phyloP scores from a whole-genome alignment of 2,329 filamentous ascomycete species.

The Ophiocordyceps sinensis region DNA sequence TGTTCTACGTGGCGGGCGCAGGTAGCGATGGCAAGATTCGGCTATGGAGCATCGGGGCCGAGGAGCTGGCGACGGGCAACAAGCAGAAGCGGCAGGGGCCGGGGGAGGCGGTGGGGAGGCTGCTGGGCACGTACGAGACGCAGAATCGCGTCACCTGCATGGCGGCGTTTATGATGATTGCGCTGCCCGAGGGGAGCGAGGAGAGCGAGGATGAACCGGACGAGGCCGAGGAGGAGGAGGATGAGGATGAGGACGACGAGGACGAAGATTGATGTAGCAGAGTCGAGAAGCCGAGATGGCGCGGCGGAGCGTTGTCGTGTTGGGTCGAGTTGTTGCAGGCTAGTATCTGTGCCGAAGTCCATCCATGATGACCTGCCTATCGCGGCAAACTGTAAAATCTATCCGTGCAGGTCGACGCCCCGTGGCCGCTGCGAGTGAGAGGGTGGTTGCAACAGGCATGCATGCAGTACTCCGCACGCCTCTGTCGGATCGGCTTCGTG shows the following conservation, averaged over 20 bases:
- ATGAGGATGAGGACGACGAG: conserved; percentile 10
- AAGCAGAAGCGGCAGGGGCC: conserved; percentile 8
- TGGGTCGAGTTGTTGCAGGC: too few relatives aligned
- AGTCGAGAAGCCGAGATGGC: too few relatives aligned
- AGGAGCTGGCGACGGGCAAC: conserved; percentile 22
- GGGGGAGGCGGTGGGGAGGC: conserved; percentile 36
- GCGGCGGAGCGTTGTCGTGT: too few relatives aligned
- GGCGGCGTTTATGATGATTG: conserved; percentile 72
- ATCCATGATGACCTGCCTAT: too few relatives aligned
- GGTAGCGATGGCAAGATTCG: conserved; percentile 80
- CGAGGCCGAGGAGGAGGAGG: conserved; percentile 25
- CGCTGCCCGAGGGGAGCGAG: conserved; percentile 44
- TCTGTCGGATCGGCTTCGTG: too few relatives aligned
- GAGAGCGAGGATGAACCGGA: conserved; percentile 40
- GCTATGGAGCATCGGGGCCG: conserved; percentile 50
- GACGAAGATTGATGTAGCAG: background rate
- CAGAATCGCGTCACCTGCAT: conserved; percentile 83
- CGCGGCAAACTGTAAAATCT: too few relatives aligned
- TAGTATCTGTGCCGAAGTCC: too few relatives aligned
- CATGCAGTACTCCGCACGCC: too few relatives aligned
- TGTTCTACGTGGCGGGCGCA: conserved; percentile 50
- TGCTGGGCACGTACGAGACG: conserved; percentile 71
- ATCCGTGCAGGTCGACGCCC: too few relatives aligned
- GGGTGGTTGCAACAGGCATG: too few relatives aligned
- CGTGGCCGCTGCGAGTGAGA: too few relatives aligned